Base-by-base conservation (phyloP, 2,329 filamentous ascomycete genomes). In the Leptographium wingfieldii region DNA sequence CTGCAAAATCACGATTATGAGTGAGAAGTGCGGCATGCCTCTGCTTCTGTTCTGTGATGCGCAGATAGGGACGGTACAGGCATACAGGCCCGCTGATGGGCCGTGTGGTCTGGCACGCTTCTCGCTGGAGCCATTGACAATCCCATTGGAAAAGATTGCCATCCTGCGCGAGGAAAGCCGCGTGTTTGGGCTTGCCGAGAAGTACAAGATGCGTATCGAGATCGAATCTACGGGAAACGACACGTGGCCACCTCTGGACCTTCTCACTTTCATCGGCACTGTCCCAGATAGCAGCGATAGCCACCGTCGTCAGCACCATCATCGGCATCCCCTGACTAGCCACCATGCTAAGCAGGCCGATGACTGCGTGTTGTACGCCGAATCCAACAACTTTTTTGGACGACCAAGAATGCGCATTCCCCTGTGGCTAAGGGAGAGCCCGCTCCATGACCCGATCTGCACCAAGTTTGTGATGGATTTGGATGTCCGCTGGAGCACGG, bases 1-100 rank as follows among this genome's bases (percentile, higher is more conserved):
- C 22, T 78, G 76, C 69, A 76, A 73, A 60, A 66, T 79, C 60
- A 72, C 70, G 33, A 73, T 79, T 56, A 71, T 67, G 57, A 70
- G 70, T 57, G 68, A 65, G 61, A 69, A 68, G 67, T 67, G 67
- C 22, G 72, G 69, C 55, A 69, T 72, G 61, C 67, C 71, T 33
- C 72, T 75, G 57, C 70, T 80, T 7, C 68, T 83, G 60, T 74
- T 81, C 65, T 79, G 79, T 63, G 76, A 80, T 65, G 81, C 76
- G 62, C 79, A 83, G 66, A 69, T 77, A 10, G 83, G 80, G 69
- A 75, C 75, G 52, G 70, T 84, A 62, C 76, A 73, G 57, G 72
- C 79, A 3, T 78, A 76, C 66, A 76, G 77, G 64, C 78, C 78
- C 46, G 70, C 76, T 2, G 71, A 74, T 57, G 76, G 74, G 33